phyloP scores from a whole-genome alignment of 495 filamentous ascomycete species.

The Penicillium verhagenii region DNA sequence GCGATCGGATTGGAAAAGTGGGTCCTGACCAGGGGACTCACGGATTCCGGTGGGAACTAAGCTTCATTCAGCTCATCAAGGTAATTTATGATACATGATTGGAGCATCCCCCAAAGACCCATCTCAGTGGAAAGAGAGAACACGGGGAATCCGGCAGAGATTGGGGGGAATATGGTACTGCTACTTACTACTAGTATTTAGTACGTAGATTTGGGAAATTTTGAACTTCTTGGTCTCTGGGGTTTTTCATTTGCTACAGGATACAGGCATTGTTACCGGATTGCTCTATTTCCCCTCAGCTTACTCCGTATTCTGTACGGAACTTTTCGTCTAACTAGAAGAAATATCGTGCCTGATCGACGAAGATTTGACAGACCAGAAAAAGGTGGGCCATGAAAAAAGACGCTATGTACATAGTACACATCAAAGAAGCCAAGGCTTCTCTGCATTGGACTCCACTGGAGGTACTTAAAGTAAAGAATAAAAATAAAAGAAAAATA shows the following conservation, averaged over 20 bases:
- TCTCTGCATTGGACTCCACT: not conserved
- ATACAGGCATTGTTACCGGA: no score
- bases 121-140: not conserved
- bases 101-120: not conserved
- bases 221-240: no score
- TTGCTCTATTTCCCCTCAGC: not conserved
- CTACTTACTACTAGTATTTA: no score
- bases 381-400: conserved; percentile 17
- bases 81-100: conserved; percentile 10
- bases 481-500: not conserved
- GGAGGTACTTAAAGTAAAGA: conserved; percentile 6
- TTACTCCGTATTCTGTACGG: no score
- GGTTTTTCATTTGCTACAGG: no score
- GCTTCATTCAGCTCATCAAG: conserved; percentile 5
- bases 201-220: no score
- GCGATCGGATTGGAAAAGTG: conserved; percentile 23
- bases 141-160: conserved; percentile 5
- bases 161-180: no score
- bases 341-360: conserved; percentile 24
- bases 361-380: conserved; percentile 20
- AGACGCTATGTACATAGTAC: not conserved
- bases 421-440: not conserved
- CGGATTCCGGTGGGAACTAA: conserved; percentile 1
- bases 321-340: no score
- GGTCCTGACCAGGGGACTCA: conserved; percentile 17